Conservation (phyloP, 2,329 filamentous ascomycete genomes). For the Pyrenochaeta sp. region DNA sequence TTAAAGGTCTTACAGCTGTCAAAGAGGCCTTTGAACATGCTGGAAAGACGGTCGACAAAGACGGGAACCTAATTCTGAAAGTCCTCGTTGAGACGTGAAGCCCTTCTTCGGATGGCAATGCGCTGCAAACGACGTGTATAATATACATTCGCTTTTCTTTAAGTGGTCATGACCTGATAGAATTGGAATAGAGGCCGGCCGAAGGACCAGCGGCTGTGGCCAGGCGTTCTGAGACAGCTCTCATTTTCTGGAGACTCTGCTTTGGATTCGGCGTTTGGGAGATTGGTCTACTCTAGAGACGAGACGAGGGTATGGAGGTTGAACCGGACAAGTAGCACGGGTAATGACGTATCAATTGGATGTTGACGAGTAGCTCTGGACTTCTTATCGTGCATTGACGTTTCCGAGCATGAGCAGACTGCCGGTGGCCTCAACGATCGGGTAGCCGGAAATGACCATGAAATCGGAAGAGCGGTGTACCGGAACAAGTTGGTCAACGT, state of each 20-base stretch:
- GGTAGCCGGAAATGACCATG: too few species aligned
- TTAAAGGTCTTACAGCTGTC: constrained; percentile 56
- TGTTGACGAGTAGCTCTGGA: too few species aligned
- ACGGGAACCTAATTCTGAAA: constrained; percentile 62
- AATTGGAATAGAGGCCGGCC: constrained; percentile 12
- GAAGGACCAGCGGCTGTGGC: constrained; percentile 2
- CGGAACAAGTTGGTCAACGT: too few species aligned
- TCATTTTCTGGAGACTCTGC: constrained; percentile 11
- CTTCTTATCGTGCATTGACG: too few species aligned
- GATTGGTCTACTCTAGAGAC: too few species aligned
- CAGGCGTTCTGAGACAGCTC: constrained; percentile 17
- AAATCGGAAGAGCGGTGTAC: too few species aligned
- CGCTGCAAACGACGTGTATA: constrained; percentile 1
- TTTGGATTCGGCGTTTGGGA: constrained; percentile 11
- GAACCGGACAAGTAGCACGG: too few species aligned
- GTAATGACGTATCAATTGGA: too few species aligned
- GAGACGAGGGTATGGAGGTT: too few species aligned
- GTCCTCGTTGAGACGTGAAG: constrained; percentile 49
- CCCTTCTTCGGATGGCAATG: neutral
- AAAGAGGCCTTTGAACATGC: constrained; percentile 61
- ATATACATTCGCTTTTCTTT: constrained; percentile 8
- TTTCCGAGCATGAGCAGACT: too few species aligned
- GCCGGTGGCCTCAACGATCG: too few species aligned
- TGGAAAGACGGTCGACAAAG: constrained; percentile 59
- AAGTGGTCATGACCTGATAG: constrained; percentile 10